Evolutionary conservation across 257 asterid species (phyloP).

Genomic region (Solanum chmielewskii): DNA sequence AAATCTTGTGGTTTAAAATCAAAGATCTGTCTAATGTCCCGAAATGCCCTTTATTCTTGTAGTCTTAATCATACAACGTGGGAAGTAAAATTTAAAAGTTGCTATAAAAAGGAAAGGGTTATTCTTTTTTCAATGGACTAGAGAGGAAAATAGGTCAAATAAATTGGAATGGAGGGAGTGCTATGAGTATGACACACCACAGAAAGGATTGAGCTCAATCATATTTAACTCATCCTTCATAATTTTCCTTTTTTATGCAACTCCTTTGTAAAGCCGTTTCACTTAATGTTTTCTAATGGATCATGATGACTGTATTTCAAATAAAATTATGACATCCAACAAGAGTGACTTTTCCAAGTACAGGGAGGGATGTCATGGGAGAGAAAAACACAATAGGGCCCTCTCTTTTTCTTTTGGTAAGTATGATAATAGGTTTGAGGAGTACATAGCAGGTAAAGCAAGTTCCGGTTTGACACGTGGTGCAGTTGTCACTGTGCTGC

Average conservation of each 20-base stretch:
- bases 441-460: conserved; percentile 69
- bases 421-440: background rate
- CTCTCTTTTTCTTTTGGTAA: background rate
- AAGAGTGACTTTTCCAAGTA: background rate
- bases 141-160: background rate
- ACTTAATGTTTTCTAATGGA: background rate
- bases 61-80: background rate
- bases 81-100: background rate
- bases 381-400: background rate
- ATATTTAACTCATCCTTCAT: background rate
- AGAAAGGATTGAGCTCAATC: background rate
- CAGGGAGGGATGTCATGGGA: background rate
- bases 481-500: conserved; percentile 42
- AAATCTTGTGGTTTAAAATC: background rate
- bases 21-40: background rate
- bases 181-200: background rate
- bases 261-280: background rate
- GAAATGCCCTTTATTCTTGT: background rate
- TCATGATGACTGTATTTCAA: background rate
- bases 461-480: conserved; percentile 93
- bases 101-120: background rate
- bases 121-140: background rate
- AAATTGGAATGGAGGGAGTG: background rate
- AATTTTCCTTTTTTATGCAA: background rate
- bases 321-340: background rate